Conservation (phyloP, 495 filamentous ascomycete species). For the Platismatia glauca region DNA sequence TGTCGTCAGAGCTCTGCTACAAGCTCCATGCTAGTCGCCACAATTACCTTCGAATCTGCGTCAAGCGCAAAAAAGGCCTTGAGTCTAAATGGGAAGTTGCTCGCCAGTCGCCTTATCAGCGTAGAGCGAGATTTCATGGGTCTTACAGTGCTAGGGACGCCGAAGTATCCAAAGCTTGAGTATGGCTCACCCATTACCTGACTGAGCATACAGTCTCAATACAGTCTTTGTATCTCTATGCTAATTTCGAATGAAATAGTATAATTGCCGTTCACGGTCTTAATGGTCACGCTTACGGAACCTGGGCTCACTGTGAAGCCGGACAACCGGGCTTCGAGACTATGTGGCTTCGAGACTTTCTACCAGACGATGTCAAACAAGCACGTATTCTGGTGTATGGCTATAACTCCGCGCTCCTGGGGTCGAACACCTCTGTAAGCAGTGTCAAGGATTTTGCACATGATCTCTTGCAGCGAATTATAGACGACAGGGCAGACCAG, state of each 20-base stretch:
- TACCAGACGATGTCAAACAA: not conserved
- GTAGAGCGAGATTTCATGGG: conserved; percentile 10
- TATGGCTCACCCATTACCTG: too few species aligned
- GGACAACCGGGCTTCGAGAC: not conserved
- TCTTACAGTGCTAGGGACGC: conserved; percentile 2
- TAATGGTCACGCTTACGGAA: conserved; percentile 6
- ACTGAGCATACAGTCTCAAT: too few species aligned
- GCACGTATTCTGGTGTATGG: conserved; percentile 1
- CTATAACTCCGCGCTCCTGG: conserved; percentile 8
- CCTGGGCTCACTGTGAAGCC: conserved; percentile 1
- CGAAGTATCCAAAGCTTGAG: conserved; percentile 1
- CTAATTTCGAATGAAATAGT: not conserved
- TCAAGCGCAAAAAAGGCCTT: conserved; percentile 4
- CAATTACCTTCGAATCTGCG: conserved; percentile 4
- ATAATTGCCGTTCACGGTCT: conserved; percentile 12
- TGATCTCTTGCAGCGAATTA: conserved; percentile 5
- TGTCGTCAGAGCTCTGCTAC: not conserved
- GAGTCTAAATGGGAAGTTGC: not conserved
- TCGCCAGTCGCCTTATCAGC: conserved; percentile 1
- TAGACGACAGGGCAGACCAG: conserved; percentile 1
- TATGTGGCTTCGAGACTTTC: conserved; percentile 9
- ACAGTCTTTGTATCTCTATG: not conserved
- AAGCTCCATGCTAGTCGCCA: conserved; percentile 1
- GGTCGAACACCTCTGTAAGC: conserved; percentile 3
- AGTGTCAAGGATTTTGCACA: conserved; percentile 1